Evolutionary conservation across 352 stramenopile species (phyloP).

Genomic region (Phytophthora litchii): DNA sequence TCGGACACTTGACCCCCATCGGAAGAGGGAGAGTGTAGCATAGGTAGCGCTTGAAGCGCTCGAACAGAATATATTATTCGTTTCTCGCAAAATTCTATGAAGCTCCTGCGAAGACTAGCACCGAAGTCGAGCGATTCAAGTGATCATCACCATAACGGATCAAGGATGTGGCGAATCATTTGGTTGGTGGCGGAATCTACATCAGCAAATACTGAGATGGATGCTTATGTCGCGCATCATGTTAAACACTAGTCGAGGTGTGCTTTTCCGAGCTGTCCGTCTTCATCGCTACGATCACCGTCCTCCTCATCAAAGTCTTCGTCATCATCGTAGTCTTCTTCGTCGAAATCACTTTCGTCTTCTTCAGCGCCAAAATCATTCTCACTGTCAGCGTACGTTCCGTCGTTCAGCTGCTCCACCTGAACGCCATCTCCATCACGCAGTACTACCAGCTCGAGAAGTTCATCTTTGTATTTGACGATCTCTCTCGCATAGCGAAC

Average conservation of each 20-base stretch:
- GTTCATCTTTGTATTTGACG: conserved; percentile 55
- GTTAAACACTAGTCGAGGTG: conserved; percentile 26
- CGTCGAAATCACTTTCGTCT: conserved; percentile 5
- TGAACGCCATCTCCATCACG: conserved; percentile 18
- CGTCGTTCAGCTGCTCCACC: conserved; percentile 1
- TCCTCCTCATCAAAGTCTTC: conserved; percentile 3
- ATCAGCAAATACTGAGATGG: not conserved
- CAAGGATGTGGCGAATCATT: too few relatives aligned
- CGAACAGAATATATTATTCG: conserved; percentile 22
- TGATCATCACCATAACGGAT: too few relatives aligned
- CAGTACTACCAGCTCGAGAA: conserved; percentile 43
- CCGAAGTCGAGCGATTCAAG: too few relatives aligned
- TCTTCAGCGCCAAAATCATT: conserved; percentile 7
- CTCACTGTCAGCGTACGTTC: conserved; percentile 1
- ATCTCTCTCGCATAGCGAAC: conserved; percentile 69
- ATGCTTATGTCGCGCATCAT: conserved; percentile 1
- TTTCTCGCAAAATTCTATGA: conserved; percentile 26
- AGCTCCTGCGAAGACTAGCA: too few relatives aligned
- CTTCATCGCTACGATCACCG: not conserved
- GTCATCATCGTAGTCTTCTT: conserved; percentile 8
- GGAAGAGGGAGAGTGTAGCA: conserved; percentile 30
- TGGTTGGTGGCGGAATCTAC: conserved; percentile 1
- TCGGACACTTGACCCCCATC: not conserved
- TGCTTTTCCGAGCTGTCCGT: conserved; percentile 9
- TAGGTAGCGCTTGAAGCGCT: conserved; percentile 25